Conservation (phyloP, 176 grass and related monocot species). For the Oryza meyeriana region DNA sequence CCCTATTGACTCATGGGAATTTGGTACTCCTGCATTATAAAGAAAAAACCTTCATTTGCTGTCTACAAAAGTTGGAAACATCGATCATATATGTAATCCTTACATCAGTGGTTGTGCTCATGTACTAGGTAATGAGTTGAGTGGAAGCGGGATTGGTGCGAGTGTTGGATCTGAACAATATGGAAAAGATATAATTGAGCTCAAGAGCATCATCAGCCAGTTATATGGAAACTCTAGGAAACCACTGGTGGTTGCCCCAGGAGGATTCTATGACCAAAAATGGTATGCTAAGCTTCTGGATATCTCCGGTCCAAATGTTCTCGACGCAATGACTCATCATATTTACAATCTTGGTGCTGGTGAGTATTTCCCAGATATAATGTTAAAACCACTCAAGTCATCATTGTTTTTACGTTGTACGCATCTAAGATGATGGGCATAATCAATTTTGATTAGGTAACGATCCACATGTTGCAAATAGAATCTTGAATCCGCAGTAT, state of each 20-base stretch:
- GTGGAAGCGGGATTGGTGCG: constrained; percentile 75
- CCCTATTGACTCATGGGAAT: constrained; percentile 96
- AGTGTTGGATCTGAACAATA: constrained; percentile 79
- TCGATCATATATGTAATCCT: constrained; percentile 16
- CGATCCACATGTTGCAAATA: constrained; percentile 60
- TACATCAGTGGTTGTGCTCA: constrained; percentile 3
- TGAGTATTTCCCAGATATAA: constrained; percentile 36
- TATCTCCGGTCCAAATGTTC: constrained; percentile 55
- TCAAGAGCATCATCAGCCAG: constrained; percentile 54
- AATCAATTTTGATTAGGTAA: constrained; percentile 57
- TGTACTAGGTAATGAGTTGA: constrained; percentile 87
- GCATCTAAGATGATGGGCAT: background rate
- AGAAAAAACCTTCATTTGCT: background rate
- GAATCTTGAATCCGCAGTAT: constrained; percentile 75
- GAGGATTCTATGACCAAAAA: constrained; percentile 81
- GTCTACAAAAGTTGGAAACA: background rate
- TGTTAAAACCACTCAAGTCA: background rate
- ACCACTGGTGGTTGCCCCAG: constrained; percentile 77
- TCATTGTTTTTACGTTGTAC: background rate
- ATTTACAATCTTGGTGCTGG: constrained; percentile 96
- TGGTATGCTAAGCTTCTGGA: constrained; percentile 83
- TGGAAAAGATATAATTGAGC: constrained; percentile 68
- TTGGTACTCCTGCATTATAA: constrained; percentile 65
- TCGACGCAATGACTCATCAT: constrained; percentile 88
- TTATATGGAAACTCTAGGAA: constrained; percentile 53